Conservation (phyloP, 345 rosid genomes). For the Erodium maritimum region DNA sequence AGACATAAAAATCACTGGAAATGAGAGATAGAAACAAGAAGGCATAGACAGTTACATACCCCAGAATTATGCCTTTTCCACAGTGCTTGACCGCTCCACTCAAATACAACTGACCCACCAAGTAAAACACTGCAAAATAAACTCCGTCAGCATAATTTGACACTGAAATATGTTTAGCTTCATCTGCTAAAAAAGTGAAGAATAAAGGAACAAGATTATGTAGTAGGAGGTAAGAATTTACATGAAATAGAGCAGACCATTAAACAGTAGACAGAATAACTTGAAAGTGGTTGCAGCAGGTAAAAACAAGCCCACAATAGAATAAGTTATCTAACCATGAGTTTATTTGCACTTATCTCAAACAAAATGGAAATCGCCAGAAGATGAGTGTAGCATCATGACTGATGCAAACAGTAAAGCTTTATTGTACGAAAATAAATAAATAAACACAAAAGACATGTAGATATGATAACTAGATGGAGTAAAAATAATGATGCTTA, state of each 20-base stretch:
- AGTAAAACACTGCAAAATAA: slow-evolving; percentile 28
- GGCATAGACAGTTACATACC: slow-evolving; percentile 28
- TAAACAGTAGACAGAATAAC: background rate
- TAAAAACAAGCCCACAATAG: too few species aligned
- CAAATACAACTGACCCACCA: slow-evolving; percentile 31
- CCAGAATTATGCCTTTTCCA: slow-evolving; percentile 57
- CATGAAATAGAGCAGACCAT: background rate
- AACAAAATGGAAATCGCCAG: too few species aligned
- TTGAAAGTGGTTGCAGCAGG: too few species aligned
- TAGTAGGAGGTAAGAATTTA: background rate
- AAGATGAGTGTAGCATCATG: too few species aligned
- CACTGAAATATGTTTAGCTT: background rate
- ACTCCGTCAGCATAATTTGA: background rate
- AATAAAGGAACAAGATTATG: background rate
- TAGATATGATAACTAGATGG: too few species aligned
- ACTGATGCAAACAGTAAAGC: too few species aligned
- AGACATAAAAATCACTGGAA: background rate
- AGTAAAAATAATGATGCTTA: too few species aligned
- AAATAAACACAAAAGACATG: too few species aligned
- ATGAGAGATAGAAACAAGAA: background rate
- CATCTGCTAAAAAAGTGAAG: background rate
- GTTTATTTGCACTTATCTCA: too few species aligned
- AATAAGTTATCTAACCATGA: too few species aligned
- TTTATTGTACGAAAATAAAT: too few species aligned
- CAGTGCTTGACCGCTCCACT: slow-evolving; percentile 33